Base-by-base conservation (phyloP, 169 alveolate genomes). In the Prorocentrum cordatum region DNA sequence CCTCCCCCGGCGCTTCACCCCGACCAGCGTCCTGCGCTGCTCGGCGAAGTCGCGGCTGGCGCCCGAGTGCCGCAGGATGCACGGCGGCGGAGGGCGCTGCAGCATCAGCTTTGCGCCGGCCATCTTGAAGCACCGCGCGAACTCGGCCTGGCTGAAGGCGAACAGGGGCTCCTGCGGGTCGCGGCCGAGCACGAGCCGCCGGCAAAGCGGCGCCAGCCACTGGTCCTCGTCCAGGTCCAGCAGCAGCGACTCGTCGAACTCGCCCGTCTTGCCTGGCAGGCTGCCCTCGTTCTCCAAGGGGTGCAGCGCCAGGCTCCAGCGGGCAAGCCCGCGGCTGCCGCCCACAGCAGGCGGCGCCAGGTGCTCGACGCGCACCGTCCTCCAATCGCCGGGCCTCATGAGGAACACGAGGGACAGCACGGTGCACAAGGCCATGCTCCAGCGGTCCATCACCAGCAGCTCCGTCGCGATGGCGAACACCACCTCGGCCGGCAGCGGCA, bases 211-310 rank as follows among this genome's bases (percentile, higher is more conserved):
- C 7, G 80, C 32, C 5, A 27, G 24, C 20, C 16, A 20, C 29
- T n/a, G 5, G 2, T 35, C 2, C 24, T 18, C 31, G 50, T 14
- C 27, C 12, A 32, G 26, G 47, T 68, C 80, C 33, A 68, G 16
- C 24, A 12, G 6, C 75, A 64, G 31, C 33, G 75, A 18, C 45
- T 64, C 75, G 75, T 64, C 75, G 75, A 64, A 64, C 47, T 64
- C 47, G 27, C 26, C 27, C 27, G 54, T 33, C 75, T 64, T 64
- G 10, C 50, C 29, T 26, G 32, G 32, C 47, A 32, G 31, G 16
- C 12, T 14, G 50, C 3, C 2, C 47, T 64, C 75, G 50, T n/a
- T 47, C n/a, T n/a, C n/a, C n/a, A n/a, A n/a, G 20, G 75, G 75
- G 24, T 64, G 75, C 7, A 64, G 75, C 3, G 32, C 38, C 39